Evolutionary conservation across 2,329 filamentous ascomycete species (phyloP).

Genomic region (Exophiala xenobiotica): DNA sequence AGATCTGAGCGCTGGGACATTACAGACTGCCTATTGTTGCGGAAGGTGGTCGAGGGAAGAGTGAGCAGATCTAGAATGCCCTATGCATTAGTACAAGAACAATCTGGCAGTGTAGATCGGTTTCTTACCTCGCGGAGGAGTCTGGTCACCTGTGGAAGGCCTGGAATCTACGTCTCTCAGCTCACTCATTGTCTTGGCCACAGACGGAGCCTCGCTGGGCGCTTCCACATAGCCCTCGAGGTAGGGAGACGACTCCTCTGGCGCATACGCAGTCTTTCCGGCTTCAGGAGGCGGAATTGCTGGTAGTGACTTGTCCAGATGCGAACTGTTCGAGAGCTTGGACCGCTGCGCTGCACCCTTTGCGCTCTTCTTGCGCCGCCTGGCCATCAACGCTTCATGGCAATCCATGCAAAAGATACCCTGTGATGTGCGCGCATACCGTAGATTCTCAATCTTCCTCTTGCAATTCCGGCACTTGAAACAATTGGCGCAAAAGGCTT

Average conservation of each 20-base stretch:
- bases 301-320: conserved; percentile 87
- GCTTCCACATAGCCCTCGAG: conserved; percentile 39
- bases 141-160: conserved; percentile 23
- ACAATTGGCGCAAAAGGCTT: conserved; percentile 95
- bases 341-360: conserved; percentile 33
- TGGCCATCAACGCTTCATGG: conserved; percentile 93
- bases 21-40: conserved; percentile 72
- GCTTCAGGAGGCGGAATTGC: conserved; percentile 71
- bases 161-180: conserved; percentile 22
- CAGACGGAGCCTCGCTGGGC: conserved; percentile 25
- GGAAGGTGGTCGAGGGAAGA: conserved; percentile 73
- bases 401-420: conserved; percentile 99
- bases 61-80: conserved; percentile 61
- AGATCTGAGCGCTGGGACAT: conserved; percentile 57
- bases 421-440: conserved; percentile 95
- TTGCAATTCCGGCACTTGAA: conserved; percentile 98
- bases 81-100: too few species aligned
- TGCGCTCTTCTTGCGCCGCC: conserved; percentile 69
- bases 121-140: conserved; percentile 20
- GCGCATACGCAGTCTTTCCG: conserved; percentile 24
- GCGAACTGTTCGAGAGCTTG: conserved; percentile 47
- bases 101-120: conserved; percentile 4
- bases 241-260: conserved; percentile 53
- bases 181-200: conserved; percentile 28
- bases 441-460: conserved; percentile 95